Evolutionary conservation across 2,329 filamentous ascomycete genomes (phyloP), one percentile per base, ranked within the genome.

Genomic region (Lanzia echinophila): DNA sequence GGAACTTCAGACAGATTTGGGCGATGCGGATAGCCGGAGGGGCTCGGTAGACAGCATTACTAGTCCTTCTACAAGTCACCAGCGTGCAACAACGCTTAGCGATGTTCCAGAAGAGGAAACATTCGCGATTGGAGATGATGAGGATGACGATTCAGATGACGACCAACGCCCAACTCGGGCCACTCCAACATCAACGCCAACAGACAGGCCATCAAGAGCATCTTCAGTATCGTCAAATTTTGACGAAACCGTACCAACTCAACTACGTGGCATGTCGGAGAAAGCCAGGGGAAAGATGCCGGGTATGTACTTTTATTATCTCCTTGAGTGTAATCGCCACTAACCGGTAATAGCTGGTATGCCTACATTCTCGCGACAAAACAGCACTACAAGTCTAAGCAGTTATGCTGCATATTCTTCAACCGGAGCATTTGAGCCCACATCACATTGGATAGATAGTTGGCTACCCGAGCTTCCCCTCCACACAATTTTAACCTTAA

Each of bases 241-340:
- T 1, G 90, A 95, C 56, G 90, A 95, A 56, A 86, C 87, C 3
- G 82, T 95, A 10, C 90, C 90, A 13, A 78, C 84, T 19, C 91
- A 96, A 67, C 69, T 95, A 31, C 82, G 89, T 54, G 90, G 90
- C 52, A 96, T 97, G 88, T 96, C 92, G 19, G 94, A 97, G 70
- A 99, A 97, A 69, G 94, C 94, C 15, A 79, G 94, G 47, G 94
- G 94, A 7, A 99, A 99, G 71, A 90, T 95, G 83, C 94, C 92
- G 32, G 65, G 65, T 67, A 63, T 50, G 56, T 43, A 44, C 19
- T 28, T 5, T 19, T n/a, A 45, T 28, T 34, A n/a, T 15, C 41
- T 28, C 3, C 20, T 38, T 10, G 4, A 22, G n/a, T 47, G 13
- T 47, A 7, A 31, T 41, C 2, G 10, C 46, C 17, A 45, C 57